These are phyloP conservation scores for Saururus chinensis DNA, from an alignment of 164 flowering plant species.

Conservation along the genomic window DNA sequence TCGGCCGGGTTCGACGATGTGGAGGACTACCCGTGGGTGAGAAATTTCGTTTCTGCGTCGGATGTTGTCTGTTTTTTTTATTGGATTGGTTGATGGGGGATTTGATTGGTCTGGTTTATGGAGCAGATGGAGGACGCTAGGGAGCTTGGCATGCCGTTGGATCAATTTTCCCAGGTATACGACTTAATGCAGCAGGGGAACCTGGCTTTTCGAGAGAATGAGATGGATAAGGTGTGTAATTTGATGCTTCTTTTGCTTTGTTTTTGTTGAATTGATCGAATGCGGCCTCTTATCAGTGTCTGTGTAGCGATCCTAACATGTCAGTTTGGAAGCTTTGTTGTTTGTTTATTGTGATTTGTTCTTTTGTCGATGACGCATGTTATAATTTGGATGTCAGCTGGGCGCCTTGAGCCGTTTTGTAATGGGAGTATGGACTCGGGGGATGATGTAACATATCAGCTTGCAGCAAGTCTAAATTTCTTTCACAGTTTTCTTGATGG, in stretches of 20 bases:
- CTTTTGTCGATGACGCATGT: too few relatives aligned
- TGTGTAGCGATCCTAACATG: not conserved
- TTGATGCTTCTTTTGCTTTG: not conserved
- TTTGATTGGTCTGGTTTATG: not conserved
- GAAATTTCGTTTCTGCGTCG: not conserved
- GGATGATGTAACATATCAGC: too few relatives aligned
- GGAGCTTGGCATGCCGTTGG: slow-evolving; percentile 18
- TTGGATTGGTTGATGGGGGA: slow-evolving; percentile 2
- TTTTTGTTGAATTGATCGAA: too few relatives aligned
- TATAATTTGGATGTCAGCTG: not conserved
- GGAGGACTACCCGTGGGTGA: slow-evolving; percentile 51
- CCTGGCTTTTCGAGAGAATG: slow-evolving; percentile 44
- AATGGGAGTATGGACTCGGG: too few relatives aligned
- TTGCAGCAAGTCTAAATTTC: too few relatives aligned
- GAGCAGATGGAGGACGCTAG: slow-evolving; percentile 34
- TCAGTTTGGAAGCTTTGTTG: not conserved
- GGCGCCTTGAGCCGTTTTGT: not conserved
- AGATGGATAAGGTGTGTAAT: slow-evolving; percentile 35
- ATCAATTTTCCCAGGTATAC: slow-evolving; percentile 34
- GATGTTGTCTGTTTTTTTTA: not conserved
- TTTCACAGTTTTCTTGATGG: too few relatives aligned
- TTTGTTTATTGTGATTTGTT: not conserved
- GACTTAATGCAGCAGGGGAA: slow-evolving; percentile 59
- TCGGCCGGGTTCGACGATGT: slow-evolving; percentile 41
- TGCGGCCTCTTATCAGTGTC: not conserved